Evolutionary conservation across 1,284 basidiomycete species (phyloP).

Genomic region (Ustilago loliicola): DNA sequence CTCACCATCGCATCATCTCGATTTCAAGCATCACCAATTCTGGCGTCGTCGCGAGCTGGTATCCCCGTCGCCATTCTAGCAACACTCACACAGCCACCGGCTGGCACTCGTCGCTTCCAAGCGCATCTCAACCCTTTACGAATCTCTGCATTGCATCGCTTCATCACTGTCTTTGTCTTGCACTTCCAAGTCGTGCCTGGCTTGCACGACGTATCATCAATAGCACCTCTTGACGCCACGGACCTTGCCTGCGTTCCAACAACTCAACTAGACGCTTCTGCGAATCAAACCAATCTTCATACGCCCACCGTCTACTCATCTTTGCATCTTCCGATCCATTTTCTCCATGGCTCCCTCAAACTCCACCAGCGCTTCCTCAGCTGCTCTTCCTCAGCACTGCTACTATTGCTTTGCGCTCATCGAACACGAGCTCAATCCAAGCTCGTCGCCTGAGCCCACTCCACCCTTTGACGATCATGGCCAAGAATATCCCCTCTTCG

Average conservation of each 20-base stretch:
- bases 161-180: not conserved
- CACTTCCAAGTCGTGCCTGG: constrained; percentile 20
- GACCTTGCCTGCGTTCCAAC: too few relatives aligned
- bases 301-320: not conserved
- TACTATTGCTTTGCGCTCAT: constrained; percentile 74
- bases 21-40: not conserved
- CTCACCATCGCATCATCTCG: not conserved
- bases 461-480: constrained; percentile 24
- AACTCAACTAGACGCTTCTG: too few relatives aligned
- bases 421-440: constrained; percentile 68
- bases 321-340: not conserved
- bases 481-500: constrained; percentile 82
- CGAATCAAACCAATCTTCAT: too few relatives aligned
- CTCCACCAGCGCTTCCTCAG: constrained; percentile 10
- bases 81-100: constrained; percentile 1
- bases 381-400: constrained; percentile 70
- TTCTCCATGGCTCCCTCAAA: constrained; percentile 22
- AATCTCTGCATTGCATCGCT: not conserved
- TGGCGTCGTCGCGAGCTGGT: constrained; percentile 37
- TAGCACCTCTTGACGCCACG: too few relatives aligned
- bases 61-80: constrained; percentile 18
- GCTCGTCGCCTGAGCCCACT: constrained; percentile 16
- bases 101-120: constrained; percentile 14
- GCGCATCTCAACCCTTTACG: not conserved
- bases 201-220: constrained; percentile 16